These are phyloP conservation scores for Immersiella caudata DNA, from an alignment of 495 filamentous ascomycete species.

Conservation along the genomic window DNA sequence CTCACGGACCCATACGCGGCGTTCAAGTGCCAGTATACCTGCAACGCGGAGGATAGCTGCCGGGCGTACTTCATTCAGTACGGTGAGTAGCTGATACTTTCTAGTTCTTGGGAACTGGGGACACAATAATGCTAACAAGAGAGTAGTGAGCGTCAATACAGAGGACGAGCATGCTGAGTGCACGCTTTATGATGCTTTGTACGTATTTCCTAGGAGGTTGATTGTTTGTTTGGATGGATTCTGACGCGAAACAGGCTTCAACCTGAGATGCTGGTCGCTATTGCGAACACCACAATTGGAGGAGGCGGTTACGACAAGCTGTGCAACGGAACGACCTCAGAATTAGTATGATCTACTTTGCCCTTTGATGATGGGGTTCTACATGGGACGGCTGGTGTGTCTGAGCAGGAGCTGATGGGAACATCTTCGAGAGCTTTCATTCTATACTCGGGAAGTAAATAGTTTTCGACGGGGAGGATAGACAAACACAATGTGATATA, in stretches of 20 bases:
- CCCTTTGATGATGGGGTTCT: background rate
- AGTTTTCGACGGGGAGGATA: background rate
- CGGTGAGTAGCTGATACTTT: slow-evolving; percentile 27
- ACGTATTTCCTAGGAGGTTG: slow-evolving; percentile 11
- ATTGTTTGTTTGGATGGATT: no score
- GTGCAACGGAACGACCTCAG: slow-evolving; percentile 14
- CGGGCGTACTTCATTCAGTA: slow-evolving; percentile 38
- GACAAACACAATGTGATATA: background rate
- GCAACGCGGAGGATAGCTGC: slow-evolving; percentile 35
- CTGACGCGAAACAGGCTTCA: slow-evolving; percentile 26
- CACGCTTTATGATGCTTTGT: slow-evolving; percentile 40
- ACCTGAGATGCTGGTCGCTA: slow-evolving; percentile 23
- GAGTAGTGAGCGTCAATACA: slow-evolving; percentile 23
- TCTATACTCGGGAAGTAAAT: no score
- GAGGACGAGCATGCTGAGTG: slow-evolving; percentile 33
- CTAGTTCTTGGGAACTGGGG: background rate
- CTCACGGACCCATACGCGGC: slow-evolving; percentile 31
- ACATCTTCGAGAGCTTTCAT: no score
- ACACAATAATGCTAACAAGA: background rate
- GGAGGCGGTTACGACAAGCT: slow-evolving; percentile 35
- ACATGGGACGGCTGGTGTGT: background rate
- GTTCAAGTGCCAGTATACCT: slow-evolving; percentile 43
- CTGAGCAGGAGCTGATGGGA: background rate
- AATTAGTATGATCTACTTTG: background rate
- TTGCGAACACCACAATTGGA: slow-evolving; percentile 22